Evolutionary conservation across 2,329 filamentous ascomycete genomes (phyloP).

Genomic region (Cordyceps fumosorosea): DNA sequence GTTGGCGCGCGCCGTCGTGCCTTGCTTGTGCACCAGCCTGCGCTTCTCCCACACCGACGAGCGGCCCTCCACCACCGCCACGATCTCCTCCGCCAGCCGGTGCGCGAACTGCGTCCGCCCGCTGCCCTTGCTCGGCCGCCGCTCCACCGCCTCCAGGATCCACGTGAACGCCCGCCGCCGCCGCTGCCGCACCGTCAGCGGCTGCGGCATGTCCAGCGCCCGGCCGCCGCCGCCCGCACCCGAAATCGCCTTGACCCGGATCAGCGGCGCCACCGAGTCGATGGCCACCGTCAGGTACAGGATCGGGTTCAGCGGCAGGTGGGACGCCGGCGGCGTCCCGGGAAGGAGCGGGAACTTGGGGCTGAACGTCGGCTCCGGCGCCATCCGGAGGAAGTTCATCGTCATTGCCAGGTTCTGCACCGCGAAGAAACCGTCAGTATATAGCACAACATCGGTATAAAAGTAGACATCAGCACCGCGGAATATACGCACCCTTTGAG

Average conservation of each 20-base stretch:
- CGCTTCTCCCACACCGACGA: slow-evolving; percentile 82
- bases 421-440: neutral
- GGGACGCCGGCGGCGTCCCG: slow-evolving; percentile 65
- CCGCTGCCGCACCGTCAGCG: slow-evolving; percentile 67
- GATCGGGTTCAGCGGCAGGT: slow-evolving; percentile 83
- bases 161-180: slow-evolving; percentile 75
- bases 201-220: slow-evolving; percentile 74
- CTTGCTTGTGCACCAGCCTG: slow-evolving; percentile 70
- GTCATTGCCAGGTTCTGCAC: slow-evolving; percentile 75
- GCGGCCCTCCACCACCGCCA: slow-evolving; percentile 80
- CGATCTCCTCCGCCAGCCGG: slow-evolving; percentile 76
- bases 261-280: slow-evolving; percentile 84
- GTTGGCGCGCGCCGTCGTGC: slow-evolving; percentile 72
- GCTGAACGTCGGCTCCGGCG: slow-evolving; percentile 70
- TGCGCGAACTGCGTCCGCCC: slow-evolving; percentile 67
- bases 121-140: slow-evolving; percentile 66
- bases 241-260: slow-evolving; percentile 69
- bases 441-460: neutral
- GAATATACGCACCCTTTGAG: slow-evolving; percentile 65
- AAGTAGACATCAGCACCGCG: neutral
- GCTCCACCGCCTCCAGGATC: slow-evolving; percentile 80
- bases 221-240: slow-evolving; percentile 82
- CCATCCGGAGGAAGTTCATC: slow-evolving; percentile 77
- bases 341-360: slow-evolving; percentile 66
- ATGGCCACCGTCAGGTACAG: slow-evolving; percentile 85